A percentile compares a stretch with the other conserved stretches of the same genome.
Conservation (phyloP, 129 eudicot genomes). For the Saposhnikovia divaricata region DNA sequence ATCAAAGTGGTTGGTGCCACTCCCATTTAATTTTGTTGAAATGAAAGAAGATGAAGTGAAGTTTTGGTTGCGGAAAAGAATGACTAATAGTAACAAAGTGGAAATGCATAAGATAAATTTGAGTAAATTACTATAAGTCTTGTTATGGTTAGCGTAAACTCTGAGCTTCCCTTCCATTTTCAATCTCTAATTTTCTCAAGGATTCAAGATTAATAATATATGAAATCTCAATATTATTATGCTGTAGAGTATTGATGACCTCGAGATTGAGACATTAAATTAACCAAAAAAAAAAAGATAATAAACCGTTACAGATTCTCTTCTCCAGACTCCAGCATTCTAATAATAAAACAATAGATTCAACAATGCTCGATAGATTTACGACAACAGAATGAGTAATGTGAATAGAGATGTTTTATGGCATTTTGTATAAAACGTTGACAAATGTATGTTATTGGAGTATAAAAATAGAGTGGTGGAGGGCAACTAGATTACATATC, state of each 20-base stretch:
- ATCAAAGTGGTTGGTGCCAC: not conserved
- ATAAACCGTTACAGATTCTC: no score
- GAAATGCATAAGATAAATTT: conserved; percentile 7
- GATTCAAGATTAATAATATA: not conserved
- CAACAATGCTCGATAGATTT: no score
- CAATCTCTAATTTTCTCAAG: not conserved
- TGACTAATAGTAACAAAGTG: not conserved
- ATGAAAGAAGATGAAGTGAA: conserved; percentile 6
- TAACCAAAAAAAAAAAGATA: not conserved
- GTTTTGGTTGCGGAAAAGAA: conserved; percentile 3
- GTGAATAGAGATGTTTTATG: no score
- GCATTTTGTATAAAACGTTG: not conserved
- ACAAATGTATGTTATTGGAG: not conserved
- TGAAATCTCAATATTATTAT: not conserved
- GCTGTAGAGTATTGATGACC: not conserved
- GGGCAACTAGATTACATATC: not conserved
- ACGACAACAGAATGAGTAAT: no score
- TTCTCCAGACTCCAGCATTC: no score
- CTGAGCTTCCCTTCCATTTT: not conserved
- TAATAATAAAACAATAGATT: no score
- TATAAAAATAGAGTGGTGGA: not conserved
- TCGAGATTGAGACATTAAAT: conserved; percentile 6
- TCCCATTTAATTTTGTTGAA: not conserved
- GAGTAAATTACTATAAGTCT: not conserved
- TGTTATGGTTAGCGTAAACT: not conserved